Conservation (phyloP, 768 basidiomycete genomes). For the Stropharia rugosoannulata region DNA sequence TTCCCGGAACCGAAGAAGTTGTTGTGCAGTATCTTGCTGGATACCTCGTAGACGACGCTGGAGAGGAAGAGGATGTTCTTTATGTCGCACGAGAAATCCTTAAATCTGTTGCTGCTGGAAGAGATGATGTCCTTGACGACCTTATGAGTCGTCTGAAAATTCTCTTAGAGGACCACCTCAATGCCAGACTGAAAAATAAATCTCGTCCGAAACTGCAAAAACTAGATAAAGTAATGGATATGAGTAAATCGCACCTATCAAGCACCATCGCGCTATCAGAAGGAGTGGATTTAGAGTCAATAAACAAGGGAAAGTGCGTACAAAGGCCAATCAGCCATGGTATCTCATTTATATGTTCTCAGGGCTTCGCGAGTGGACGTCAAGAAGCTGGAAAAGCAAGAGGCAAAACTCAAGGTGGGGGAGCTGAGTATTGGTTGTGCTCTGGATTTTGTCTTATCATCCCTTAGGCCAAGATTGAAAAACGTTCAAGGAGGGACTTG, state of each 20-base stretch:
- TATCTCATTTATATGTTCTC: slow-evolving; percentile 10
- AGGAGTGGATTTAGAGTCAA: slow-evolving; percentile 87
- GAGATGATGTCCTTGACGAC: slow-evolving; percentile 54
- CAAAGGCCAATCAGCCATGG: not conserved
- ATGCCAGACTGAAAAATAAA: slow-evolving; percentile 52
- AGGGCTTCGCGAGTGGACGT: slow-evolving; percentile 92
- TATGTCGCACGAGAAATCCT: slow-evolving; percentile 73
- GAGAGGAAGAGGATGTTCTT: slow-evolving; percentile 87
- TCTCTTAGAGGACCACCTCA: slow-evolving; percentile 65
- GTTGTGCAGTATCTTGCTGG: slow-evolving; percentile 87
- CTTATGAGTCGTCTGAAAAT: slow-evolving; percentile 67
- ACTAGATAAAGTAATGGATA: slow-evolving; percentile 84
- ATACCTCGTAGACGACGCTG: slow-evolving; percentile 85
- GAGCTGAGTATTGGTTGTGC: not conserved
- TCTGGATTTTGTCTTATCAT: slow-evolving; percentile 1
- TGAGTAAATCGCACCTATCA: slow-evolving; percentile 81
- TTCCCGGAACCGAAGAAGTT: slow-evolving; percentile 82
- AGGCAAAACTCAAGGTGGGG: slow-evolving; percentile 85
- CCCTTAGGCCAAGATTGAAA: slow-evolving; percentile 92
- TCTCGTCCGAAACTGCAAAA: slow-evolving; percentile 69
- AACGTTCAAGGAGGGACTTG: slow-evolving; percentile 83
- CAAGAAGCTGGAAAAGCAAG: slow-evolving; percentile 95
- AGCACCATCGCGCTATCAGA: slow-evolving; percentile 77
- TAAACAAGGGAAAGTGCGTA: slow-evolving; percentile 89
- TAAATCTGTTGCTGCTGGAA: slow-evolving; percentile 69